These are phyloP conservation scores for Elsinoe necatrix DNA, from an alignment of 2,329 filamentous ascomycete genomes.

Conservation along the genomic window DNA sequence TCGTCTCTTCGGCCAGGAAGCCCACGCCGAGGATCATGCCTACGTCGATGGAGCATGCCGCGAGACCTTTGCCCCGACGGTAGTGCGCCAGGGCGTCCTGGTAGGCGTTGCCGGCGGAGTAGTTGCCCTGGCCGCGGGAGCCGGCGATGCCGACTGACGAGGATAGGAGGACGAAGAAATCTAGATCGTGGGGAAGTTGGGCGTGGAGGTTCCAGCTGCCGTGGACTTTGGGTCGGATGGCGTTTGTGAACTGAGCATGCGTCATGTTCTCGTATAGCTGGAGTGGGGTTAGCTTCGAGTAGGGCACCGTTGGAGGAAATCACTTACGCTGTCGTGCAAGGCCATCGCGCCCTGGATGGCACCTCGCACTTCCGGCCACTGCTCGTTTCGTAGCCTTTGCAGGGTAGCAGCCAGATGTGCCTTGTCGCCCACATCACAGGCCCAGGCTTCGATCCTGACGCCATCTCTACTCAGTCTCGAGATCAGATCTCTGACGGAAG, in stretches of 20 bases:
- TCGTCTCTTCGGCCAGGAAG: conserved; percentile 23
- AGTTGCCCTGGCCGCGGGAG: conserved; percentile 18
- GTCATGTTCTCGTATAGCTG: conserved; percentile 20
- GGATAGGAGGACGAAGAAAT: conserved; percentile 27
- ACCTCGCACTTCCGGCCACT: conserved; percentile 12
- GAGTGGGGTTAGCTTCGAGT: not conserved
- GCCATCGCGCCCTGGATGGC: conserved; percentile 28
- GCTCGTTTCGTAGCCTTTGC: not conserved
- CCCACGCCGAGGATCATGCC: conserved; percentile 42
- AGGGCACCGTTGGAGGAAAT: not conserved
- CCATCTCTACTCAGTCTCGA: conserved; percentile 10
- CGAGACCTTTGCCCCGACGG: conserved; percentile 34
- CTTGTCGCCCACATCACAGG: not conserved
- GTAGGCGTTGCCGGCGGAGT: conserved; percentile 19
- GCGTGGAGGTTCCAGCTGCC: conserved; percentile 27
- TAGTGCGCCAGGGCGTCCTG: conserved; percentile 27
- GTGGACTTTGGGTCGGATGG: conserved; percentile 23
- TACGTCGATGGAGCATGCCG: conserved; percentile 45
- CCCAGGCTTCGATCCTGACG: not conserved
- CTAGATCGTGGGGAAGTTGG: conserved; percentile 13
- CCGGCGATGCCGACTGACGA: conserved; percentile 18
- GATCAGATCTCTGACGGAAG: conserved; percentile 8
- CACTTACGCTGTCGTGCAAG: conserved; percentile 17
- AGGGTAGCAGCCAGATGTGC: not conserved
- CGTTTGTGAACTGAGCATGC: conserved; percentile 18